A percentile compares a stretch with the other conserved stretches of the same genome.
Evolutionary conservation across 1,284 basidiomycete genomes (phyloP).

Genomic region (Trametes hirsuta): DNA sequence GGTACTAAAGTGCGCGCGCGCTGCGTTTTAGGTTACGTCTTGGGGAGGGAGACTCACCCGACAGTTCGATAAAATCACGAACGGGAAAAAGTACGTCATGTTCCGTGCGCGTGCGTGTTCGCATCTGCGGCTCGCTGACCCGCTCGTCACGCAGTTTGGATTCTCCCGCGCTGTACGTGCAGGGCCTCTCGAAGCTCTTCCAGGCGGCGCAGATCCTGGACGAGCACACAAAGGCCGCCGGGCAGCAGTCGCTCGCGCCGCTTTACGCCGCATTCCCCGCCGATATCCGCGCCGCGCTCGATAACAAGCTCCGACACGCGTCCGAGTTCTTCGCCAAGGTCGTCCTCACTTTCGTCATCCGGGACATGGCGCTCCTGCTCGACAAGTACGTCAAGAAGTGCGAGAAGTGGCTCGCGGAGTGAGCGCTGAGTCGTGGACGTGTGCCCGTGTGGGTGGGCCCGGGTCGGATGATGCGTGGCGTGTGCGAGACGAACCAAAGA

Average conservation of each 20-base stretch:
- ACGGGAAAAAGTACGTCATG: constrained; percentile 81
- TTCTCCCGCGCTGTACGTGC: constrained; percentile 85
- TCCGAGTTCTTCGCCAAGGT: constrained; percentile 93
- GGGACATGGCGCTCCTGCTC: constrained; percentile 80
- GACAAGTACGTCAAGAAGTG: constrained; percentile 93
- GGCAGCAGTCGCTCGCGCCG: constrained; percentile 63
- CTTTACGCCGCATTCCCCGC: constrained; percentile 72
- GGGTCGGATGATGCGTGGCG: too few species aligned
- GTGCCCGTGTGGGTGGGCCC: not conserved
- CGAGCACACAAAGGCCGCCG: constrained; percentile 81
- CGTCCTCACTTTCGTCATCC: constrained; percentile 89
- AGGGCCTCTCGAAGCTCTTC: constrained; percentile 79
- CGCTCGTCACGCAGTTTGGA: constrained; percentile 63
- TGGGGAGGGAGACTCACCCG: constrained; percentile 86
- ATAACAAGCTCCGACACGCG: constrained; percentile 75
- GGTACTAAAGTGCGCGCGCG: constrained; percentile 19
- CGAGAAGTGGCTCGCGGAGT: constrained; percentile 86
- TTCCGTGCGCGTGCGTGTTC: constrained; percentile 2
- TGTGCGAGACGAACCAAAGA: not conserved
- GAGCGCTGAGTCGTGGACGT: not conserved
- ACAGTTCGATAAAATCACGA: constrained; percentile 89
- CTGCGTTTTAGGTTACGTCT: constrained; percentile 48
- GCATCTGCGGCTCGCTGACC: constrained; percentile 15
- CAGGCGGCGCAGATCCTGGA: constrained; percentile 80
- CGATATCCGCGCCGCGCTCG: constrained; percentile 67